Conservation (phyloP, 495 filamentous ascomycete species). For the Aspergillus cavernicola region DNA sequence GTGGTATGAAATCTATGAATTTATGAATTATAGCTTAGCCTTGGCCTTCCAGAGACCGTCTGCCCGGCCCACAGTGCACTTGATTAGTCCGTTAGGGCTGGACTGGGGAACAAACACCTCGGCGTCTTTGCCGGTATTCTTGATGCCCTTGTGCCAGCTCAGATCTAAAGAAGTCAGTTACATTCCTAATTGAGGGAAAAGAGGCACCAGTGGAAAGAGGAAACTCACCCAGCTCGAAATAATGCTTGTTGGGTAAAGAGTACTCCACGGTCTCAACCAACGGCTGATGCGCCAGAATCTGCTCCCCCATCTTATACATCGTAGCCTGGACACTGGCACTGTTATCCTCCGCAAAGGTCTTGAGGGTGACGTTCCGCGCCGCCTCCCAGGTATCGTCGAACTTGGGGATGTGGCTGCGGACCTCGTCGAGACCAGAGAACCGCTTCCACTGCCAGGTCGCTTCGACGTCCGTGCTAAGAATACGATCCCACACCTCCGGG, state of each 20-base stretch:
- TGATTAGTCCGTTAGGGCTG: constrained; percentile 90
- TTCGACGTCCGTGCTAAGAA: constrained; percentile 89
- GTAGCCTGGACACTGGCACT: constrained; percentile 93
- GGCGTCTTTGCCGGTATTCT: constrained; percentile 96
- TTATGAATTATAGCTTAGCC: constrained; percentile 36
- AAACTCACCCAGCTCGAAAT: constrained; percentile 85
- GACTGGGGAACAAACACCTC: constrained; percentile 95
- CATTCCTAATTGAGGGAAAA: not conserved
- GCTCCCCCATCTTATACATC: constrained; percentile 96
- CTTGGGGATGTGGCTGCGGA: constrained; percentile 55
- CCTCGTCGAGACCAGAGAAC: constrained; percentile 63
- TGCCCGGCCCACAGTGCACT: constrained; percentile 79
- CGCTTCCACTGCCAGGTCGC: constrained; percentile 78
- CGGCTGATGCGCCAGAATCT: constrained; percentile 74
- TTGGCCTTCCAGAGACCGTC: constrained; percentile 24
- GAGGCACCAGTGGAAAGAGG: no score
- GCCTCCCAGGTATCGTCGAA: constrained; percentile 77
- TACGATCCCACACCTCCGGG: constrained; percentile 86
- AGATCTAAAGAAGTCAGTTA: constrained; percentile 56
- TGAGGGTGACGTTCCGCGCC: constrained; percentile 77
- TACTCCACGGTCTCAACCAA: constrained; percentile 73
- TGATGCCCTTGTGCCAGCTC: constrained; percentile 93
- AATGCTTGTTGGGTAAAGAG: constrained; percentile 93
- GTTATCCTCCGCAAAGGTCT: constrained; percentile 87
- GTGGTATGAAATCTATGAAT: constrained; percentile 2